phyloP scores from a whole-genome alignment of 2,329 filamentous ascomycete species.

The Sclerotinia nivalis region DNA sequence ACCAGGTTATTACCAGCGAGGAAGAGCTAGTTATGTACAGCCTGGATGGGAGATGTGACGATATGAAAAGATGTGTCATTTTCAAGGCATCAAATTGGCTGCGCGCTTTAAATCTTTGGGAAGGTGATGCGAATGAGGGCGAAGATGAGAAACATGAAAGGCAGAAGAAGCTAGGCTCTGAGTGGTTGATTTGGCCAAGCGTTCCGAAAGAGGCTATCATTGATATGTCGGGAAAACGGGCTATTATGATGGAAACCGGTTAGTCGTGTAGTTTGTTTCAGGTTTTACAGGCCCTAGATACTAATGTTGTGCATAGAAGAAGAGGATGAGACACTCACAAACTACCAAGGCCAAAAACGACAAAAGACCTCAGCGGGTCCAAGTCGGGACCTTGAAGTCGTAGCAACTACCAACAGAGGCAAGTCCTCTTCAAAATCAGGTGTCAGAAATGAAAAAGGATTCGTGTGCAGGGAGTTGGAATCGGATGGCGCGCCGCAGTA shows the following conservation, averaged over 20 bases:
- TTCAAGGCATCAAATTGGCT: not conserved
- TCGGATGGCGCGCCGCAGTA: not conserved
- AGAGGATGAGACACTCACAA: not conserved
- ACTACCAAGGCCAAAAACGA: not conserved
- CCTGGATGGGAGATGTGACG: not conserved
- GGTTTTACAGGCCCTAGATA: not conserved
- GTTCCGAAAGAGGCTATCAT: not conserved
- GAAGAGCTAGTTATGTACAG: not conserved
- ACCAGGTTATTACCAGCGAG: not conserved
- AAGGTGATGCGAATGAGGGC: not conserved
- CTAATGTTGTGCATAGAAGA: not conserved
- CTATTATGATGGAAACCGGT: not conserved
- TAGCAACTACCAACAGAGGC: not conserved
- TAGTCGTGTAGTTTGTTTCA: not conserved
- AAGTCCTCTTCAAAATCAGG: not conserved
- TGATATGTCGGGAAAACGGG: not conserved
- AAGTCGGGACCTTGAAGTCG: not conserved
- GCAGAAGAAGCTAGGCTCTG: not conserved
- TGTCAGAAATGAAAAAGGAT: not conserved
- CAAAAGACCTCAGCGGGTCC: not conserved
- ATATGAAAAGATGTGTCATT: not conserved
- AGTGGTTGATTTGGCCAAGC: slow-evolving; percentile 13
- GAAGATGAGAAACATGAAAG: not conserved
- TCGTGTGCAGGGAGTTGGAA: not conserved
- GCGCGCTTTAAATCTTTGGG: not conserved